These are phyloP conservation scores for Hanseniaspora sp. DNA, from an alignment of 1,139 yeast species.

Conservation along the genomic window DNA sequence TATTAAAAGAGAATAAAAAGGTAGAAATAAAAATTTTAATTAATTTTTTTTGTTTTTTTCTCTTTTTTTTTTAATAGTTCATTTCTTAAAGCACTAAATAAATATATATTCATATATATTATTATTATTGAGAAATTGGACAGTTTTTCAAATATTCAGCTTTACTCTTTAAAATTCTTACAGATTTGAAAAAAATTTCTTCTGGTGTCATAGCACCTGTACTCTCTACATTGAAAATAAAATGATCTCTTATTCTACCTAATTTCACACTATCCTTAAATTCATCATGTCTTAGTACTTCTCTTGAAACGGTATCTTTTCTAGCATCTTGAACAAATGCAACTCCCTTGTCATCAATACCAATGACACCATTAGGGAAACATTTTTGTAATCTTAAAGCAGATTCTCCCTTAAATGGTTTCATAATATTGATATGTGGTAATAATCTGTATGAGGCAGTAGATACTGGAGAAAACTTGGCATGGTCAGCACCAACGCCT, in stretches of 20 bases:
- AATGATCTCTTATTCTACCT: conserved; percentile 85
- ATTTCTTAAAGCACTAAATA: background rate
- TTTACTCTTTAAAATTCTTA: conserved; percentile 72
- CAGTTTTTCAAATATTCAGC: conserved; percentile 71
- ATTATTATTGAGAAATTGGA: conserved; percentile 51
- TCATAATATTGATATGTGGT: conserved; percentile 73
- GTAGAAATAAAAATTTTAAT: too few species aligned
- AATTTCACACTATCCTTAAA: conserved; percentile 79
- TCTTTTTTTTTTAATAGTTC: conserved; percentile 11
- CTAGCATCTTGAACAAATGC: conserved; percentile 82
- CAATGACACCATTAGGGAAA: conserved; percentile 89
- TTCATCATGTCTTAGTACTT: conserved; percentile 85
- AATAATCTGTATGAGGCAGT: conserved; percentile 93
- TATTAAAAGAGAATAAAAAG: conserved; percentile 15
- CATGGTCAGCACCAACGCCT: conserved; percentile 91
- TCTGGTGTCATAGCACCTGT: conserved; percentile 96
- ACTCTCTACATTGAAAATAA: conserved; percentile 85
- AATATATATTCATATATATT: conserved; percentile 7
- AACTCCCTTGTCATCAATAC: conserved; percentile 51
- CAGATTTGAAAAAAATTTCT: conserved; percentile 84
- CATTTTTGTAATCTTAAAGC: conserved; percentile 77
- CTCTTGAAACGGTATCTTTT: conserved; percentile 92
- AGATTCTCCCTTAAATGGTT: conserved; percentile 64
- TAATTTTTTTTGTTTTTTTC: conserved; percentile 12
- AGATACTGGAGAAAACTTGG: conserved; percentile 92